phyloP scores from a whole-genome alignment of 2,329 filamentous ascomycete species.

The Fusarium penzigii region DNA sequence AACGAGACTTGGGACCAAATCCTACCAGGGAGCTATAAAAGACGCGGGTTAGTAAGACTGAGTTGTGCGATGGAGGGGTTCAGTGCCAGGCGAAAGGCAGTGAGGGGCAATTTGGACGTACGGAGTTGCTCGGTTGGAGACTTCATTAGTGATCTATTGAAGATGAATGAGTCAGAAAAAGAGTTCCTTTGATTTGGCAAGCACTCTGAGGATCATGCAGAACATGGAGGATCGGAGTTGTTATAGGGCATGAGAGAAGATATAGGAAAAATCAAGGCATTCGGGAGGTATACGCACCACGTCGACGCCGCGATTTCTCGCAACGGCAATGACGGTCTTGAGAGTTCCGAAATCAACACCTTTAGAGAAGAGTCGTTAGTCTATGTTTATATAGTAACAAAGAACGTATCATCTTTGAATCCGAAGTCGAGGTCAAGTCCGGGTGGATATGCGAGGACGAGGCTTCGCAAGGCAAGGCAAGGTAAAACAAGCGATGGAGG shows the following conservation, averaged over 20 bases:
- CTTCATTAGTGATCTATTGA: conserved; percentile 91
- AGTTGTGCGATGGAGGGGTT: conserved; percentile 18
- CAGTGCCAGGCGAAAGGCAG: conserved; percentile 6
- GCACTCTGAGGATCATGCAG: too few species aligned
- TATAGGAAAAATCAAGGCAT: conserved; percentile 8
- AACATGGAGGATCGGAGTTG: too few species aligned
- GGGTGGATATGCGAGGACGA: too few species aligned
- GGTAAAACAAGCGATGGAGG: background rate
- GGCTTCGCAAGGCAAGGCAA: background rate
- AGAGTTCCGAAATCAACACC: conserved; percentile 95
- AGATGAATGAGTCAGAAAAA: conserved; percentile 14
- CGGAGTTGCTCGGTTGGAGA: conserved; percentile 97
- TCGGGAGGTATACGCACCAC: conserved; percentile 69
- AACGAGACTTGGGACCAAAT: conserved; percentile 91
- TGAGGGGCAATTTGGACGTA: conserved; percentile 55
- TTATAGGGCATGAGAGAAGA: conserved; percentile 6
- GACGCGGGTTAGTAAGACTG: conserved; percentile 25
- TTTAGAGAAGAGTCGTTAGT: conserved; percentile 32
- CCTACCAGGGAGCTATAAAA: conserved; percentile 78
- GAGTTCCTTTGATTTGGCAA: too few species aligned
- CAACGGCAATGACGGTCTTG: conserved; percentile 96
- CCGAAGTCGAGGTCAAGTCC: background rate
- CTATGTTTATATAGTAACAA: conserved; percentile 1
- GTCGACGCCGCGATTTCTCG: conserved; percentile 97
- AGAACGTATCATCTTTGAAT: background rate